Conservation (phyloP, 495 filamentous ascomycete species). For the Annulohypoxylon moriforme region DNA sequence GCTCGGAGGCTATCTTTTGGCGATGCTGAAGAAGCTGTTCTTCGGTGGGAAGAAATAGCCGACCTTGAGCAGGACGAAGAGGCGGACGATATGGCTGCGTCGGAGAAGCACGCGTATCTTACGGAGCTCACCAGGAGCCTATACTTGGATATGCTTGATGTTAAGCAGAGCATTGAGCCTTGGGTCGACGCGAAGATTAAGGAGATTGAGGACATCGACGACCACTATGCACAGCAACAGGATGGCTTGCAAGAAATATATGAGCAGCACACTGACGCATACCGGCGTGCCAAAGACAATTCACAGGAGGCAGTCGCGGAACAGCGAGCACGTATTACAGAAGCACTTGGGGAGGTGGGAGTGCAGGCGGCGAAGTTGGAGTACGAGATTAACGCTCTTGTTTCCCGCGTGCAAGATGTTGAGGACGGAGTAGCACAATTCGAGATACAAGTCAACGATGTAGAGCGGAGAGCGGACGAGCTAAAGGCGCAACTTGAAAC, state of each 20-base stretch:
- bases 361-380: conserved; percentile 87
- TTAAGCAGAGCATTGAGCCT: conserved; percentile 63
- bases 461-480: conserved; percentile 79
- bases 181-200: conserved; percentile 77
- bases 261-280: conserved; percentile 72
- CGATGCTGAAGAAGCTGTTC: conserved; percentile 84
- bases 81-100: conserved; percentile 22
- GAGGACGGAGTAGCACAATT: conserved; percentile 86
- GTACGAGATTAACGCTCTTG: conserved; percentile 87
- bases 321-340: conserved; percentile 73
- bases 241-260: conserved; percentile 75
- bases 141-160: conserved; percentile 58
- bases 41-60: conserved; percentile 72
- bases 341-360: conserved; percentile 84
- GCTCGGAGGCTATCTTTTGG: conserved; percentile 89
- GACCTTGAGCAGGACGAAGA: conserved; percentile 46
- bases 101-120: conserved; percentile 52
- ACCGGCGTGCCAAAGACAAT: conserved; percentile 70
- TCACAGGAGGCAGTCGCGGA: conserved; percentile 74
- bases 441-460: conserved; percentile 78
- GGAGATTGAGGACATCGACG: conserved; percentile 71
- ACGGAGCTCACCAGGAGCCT: conserved; percentile 72
- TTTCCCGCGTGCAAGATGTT: conserved; percentile 86
- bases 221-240: conserved; percentile 67
- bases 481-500: conserved; percentile 73